These are phyloP conservation scores for Panaeolus papilionaceus DNA, from an alignment of 768 basidiomycete species.

Conservation along the genomic window DNA sequence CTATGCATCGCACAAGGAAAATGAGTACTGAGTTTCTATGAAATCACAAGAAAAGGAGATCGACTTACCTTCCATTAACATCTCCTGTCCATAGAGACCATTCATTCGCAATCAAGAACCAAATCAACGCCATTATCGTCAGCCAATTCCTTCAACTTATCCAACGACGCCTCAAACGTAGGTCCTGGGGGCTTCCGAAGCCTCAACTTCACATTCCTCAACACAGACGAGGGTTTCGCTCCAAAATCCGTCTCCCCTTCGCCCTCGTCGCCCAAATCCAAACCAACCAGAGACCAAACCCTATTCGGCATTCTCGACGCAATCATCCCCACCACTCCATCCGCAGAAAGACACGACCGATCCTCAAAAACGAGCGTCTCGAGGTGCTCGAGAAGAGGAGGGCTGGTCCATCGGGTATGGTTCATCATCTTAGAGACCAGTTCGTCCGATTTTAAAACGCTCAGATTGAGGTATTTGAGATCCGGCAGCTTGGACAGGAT, in stretches of 20 bases:
- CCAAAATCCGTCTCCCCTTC: conserved; percentile 10
- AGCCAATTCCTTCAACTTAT: conserved; percentile 22
- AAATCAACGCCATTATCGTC: conserved; percentile 23
- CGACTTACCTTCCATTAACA: no score
- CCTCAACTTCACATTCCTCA: conserved; percentile 24
- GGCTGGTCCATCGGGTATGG: conserved; percentile 15
- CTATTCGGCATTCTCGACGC: conserved; percentile 21
- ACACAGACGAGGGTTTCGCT: background rate
- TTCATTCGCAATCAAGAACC: conserved; percentile 1
- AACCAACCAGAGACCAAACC: conserved; percentile 9
- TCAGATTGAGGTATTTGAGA: conserved; percentile 26
- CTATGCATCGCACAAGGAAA: no score
- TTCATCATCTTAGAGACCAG: conserved; percentile 27
- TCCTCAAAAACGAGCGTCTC: conserved; percentile 25
- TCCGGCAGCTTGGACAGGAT: conserved; percentile 27
- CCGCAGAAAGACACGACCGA: conserved; percentile 23
- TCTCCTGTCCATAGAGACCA: no score
- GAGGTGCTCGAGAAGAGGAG: conserved; percentile 24
- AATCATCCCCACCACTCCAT: conserved; percentile 22
- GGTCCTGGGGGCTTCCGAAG: conserved; percentile 27
- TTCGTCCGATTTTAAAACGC: conserved; percentile 25
- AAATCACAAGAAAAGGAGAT: no score
- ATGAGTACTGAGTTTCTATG: no score
- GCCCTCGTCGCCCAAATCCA: conserved; percentile 14
- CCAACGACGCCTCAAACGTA: conserved; percentile 24